Evolutionary conservation across 2,329 filamentous ascomycete genomes (phyloP).

Genomic region (Trichoderma gracile): DNA sequence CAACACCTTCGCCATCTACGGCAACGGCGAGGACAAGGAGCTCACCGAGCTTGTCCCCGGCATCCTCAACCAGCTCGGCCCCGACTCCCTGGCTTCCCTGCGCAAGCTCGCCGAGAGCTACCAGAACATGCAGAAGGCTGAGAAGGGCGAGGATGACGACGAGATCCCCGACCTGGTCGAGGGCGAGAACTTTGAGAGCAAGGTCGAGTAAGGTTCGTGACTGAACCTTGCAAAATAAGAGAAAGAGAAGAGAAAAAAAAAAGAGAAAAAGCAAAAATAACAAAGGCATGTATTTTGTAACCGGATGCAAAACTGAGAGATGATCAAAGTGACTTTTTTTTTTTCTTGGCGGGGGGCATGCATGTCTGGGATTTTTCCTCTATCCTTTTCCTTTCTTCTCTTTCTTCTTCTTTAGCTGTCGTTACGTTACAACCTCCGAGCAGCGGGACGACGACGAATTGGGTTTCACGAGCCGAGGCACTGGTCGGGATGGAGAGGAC

Average conservation of each 20-base stretch:
- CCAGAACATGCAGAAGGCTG: constrained; percentile 97
- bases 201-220: constrained; percentile 74
- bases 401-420: constrained; percentile 11
- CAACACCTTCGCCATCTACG: constrained; percentile 99
- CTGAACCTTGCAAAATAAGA: neutral
- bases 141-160: constrained; percentile 82
- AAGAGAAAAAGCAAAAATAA: neutral
- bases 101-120: constrained; percentile 99
- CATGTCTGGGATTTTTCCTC: constrained; percentile 15
- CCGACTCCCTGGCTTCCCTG: constrained; percentile 94
- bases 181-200: constrained; percentile 97
- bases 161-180: constrained; percentile 97
- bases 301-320: constrained; percentile 17
- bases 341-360: constrained; percentile 3
- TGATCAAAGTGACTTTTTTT: too few relatives aligned
- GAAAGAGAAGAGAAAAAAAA: neutral
- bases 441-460: constrained; percentile 19
- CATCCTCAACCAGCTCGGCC: constrained; percentile 99
- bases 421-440: neutral
- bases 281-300: constrained; percentile 21
- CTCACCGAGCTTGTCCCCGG: constrained; percentile 98
- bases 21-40: constrained; percentile 98
- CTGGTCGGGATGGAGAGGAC: constrained; percentile 20
- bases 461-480: constrained; percentile 20
- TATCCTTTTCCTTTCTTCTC: constrained; percentile 4